phyloP scores from a whole-genome alignment of 1,284 basidiomycete species.

The Cutaneotrichosporon daszewskae region DNA sequence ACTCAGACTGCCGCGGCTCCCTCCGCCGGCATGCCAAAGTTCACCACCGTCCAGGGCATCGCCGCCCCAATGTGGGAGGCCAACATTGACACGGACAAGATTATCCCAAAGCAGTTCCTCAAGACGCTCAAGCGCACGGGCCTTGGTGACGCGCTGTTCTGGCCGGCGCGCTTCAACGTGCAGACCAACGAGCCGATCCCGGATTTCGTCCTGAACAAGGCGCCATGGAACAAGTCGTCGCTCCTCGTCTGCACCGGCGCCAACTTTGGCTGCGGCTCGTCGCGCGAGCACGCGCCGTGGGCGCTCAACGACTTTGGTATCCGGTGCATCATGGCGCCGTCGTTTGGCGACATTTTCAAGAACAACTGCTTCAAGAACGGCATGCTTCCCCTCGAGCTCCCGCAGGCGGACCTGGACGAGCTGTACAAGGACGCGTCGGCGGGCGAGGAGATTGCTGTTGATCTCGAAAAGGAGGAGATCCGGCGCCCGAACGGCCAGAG shows the following conservation, averaged over 20 bases:
- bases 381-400: slow-evolving; percentile 77
- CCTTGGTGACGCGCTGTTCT: slow-evolving; percentile 83
- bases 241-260: slow-evolving; percentile 82
- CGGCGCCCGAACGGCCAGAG: slow-evolving; percentile 68
- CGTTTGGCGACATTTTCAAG: slow-evolving; percentile 88
- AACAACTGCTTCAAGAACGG: slow-evolving; percentile 84
- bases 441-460: slow-evolving; percentile 77
- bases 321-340: slow-evolving; percentile 83
- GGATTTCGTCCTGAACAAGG: slow-evolving; percentile 82
- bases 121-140: slow-evolving; percentile 93
- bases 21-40: slow-evolving; percentile 61
- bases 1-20: slow-evolving; percentile 53
- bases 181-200: slow-evolving; percentile 68
- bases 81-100: slow-evolving; percentile 96
- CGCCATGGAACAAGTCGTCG: slow-evolving; percentile 72
- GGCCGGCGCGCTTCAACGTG: slow-evolving; percentile 71
- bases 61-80: slow-evolving; percentile 84
- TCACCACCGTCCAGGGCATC: slow-evolving; percentile 73
- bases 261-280: slow-evolving; percentile 94
- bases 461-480: slow-evolving; percentile 81
- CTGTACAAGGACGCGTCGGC: slow-evolving; percentile 75
- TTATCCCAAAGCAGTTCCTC: slow-evolving; percentile 93
- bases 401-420: slow-evolving; percentile 67
- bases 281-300: slow-evolving; percentile 93
- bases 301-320: slow-evolving; percentile 96